Conservation (phyloP, 2,329 filamentous ascomycete genomes). For the Aspergillus caelatus region DNA sequence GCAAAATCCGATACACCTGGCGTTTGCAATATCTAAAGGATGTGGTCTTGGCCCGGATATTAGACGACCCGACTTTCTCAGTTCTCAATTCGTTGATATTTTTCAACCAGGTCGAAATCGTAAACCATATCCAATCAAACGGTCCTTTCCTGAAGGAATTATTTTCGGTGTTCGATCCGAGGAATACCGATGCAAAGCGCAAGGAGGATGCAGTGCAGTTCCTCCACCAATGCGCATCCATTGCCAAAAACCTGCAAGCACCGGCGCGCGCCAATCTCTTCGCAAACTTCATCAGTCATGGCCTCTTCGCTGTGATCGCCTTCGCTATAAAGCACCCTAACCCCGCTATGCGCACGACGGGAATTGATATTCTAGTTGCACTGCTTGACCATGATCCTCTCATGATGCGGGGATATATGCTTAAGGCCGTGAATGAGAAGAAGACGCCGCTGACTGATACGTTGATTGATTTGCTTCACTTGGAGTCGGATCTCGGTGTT, state of each 20-base stretch:
- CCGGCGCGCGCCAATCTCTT: slow-evolving; percentile 80
- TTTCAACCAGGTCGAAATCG: slow-evolving; percentile 98
- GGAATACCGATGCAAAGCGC: slow-evolving; percentile 65
- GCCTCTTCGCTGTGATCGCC: slow-evolving; percentile 85
- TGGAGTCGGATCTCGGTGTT: slow-evolving; percentile 90
- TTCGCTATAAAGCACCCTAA: slow-evolving; percentile 86
- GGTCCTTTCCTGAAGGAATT: slow-evolving; percentile 77
- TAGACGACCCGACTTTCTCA: slow-evolving; percentile 97
- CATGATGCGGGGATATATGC: slow-evolving; percentile 91
- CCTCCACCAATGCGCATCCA: slow-evolving; percentile 92
- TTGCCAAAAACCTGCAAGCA: slow-evolving; percentile 91
- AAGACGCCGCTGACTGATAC: slow-evolving; percentile 86
- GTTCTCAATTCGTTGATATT: slow-evolving; percentile 98
- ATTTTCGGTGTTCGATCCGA: slow-evolving; percentile 78
- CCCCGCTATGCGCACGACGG: slow-evolving; percentile 83
- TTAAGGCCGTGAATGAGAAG: slow-evolving; percentile 87
- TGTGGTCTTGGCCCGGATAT: slow-evolving; percentile 92
- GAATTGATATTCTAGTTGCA: slow-evolving; percentile 88
- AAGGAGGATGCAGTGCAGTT: slow-evolving; percentile 96
- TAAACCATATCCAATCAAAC: slow-evolving; percentile 89
- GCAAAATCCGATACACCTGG: slow-evolving; percentile 96
- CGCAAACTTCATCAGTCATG: slow-evolving; percentile 85
- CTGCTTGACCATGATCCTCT: slow-evolving; percentile 95
- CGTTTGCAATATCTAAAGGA: slow-evolving; percentile 96
- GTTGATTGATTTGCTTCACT: slow-evolving; percentile 84